A percentile compares a stretch with the other conserved stretches of the same genome.
These are phyloP conservation scores for Aspergillus alliaceus DNA, from an alignment of 2,329 filamentous ascomycete genomes.

Conservation along the genomic window DNA sequence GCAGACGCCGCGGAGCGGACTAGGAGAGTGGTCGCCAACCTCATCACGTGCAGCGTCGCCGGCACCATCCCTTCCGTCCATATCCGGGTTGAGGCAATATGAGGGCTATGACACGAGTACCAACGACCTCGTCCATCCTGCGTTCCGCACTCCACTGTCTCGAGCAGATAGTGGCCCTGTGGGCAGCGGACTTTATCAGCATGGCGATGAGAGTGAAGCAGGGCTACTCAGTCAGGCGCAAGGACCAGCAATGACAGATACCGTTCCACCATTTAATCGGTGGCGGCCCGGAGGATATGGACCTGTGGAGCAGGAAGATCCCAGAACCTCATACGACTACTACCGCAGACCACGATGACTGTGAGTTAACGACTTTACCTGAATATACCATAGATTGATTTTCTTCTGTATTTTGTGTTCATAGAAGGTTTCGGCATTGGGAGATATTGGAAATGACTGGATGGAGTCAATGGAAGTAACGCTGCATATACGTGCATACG, in stretches of 20 bases:
- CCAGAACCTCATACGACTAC: slow-evolving; percentile 36
- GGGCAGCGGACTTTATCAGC: slow-evolving; percentile 31
- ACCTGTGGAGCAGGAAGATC: slow-evolving; percentile 38
- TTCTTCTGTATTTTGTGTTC: background rate
- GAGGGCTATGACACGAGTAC: slow-evolving; percentile 27
- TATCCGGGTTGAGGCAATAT: slow-evolving; percentile 24
- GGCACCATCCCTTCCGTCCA: slow-evolving; percentile 34
- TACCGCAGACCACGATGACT: slow-evolving; percentile 28
- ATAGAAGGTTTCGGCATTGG: background rate
- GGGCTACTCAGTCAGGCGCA: slow-evolving; percentile 40
- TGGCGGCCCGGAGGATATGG: slow-evolving; percentile 40
- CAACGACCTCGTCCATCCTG: slow-evolving; percentile 33
- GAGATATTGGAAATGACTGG: background rate
- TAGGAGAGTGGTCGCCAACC: slow-evolving; percentile 39
- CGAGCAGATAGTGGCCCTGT: slow-evolving; percentile 23
- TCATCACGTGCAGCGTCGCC: slow-evolving; percentile 44
- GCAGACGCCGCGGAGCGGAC: slow-evolving; percentile 41
- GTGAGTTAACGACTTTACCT: background rate
- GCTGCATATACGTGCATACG: slow-evolving; percentile 2
- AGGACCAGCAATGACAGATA: slow-evolving; percentile 24
- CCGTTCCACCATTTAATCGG: slow-evolving; percentile 27
- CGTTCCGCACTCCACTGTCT: slow-evolving; percentile 34
- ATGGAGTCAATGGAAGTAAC: background rate
- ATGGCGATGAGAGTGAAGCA: slow-evolving; percentile 41
- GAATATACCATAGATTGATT: background rate